Base-by-base conservation (phyloP, 1,284 basidiomycete genomes). In the Cystobasidium slooffiae region DNA sequence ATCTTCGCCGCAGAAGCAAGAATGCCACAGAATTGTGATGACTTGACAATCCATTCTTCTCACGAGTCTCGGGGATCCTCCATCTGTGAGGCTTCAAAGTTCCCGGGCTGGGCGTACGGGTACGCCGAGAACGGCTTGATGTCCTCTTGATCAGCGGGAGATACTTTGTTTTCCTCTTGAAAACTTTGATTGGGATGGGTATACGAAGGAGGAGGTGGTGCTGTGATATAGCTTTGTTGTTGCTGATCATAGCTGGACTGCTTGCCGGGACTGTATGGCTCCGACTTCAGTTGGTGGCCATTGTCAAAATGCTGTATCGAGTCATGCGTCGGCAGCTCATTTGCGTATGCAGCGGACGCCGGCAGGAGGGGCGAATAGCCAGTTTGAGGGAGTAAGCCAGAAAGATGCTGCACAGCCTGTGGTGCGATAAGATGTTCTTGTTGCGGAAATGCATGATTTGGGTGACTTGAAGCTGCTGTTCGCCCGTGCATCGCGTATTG, bases 371-470 rank as follows among this genome's bases (percentile, higher is more conserved):
- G 64, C 37, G 64, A 66, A 43, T 52, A 66, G 4, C 49, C 37
- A 37, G 64, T 66, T 47, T 66, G 31, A 24, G 64, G 64, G 6
- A 66, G 51, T 31, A 66, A 43, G 14, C 64, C 64, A 24, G 64
- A 46, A 22, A 66, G 64, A 53, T 66, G 64, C 24, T 66, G 47
- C 44, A 63, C 64, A 20, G 64, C 64, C 51, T 43, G 39, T 47
- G 49, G 39, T 53, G 47, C 64, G 24, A 47, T 37, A 49, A 47
- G 37, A 66, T 52, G 6, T 1, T 22, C 12, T 6, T 41, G 43
- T 41, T 46, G 61, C 10, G 61, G 10, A 51, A 51, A 51, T 14
- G 31, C 31, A 5, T 31, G 1, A 31, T 31, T 6, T 59, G 56
- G n/a, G 37, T 43, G 12, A 22, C 18, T 16, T 59, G 31, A 31